Conservation (phyloP, 2,329 filamentous ascomycete species). For the Stagonosporopsis chrysanthemi region DNA sequence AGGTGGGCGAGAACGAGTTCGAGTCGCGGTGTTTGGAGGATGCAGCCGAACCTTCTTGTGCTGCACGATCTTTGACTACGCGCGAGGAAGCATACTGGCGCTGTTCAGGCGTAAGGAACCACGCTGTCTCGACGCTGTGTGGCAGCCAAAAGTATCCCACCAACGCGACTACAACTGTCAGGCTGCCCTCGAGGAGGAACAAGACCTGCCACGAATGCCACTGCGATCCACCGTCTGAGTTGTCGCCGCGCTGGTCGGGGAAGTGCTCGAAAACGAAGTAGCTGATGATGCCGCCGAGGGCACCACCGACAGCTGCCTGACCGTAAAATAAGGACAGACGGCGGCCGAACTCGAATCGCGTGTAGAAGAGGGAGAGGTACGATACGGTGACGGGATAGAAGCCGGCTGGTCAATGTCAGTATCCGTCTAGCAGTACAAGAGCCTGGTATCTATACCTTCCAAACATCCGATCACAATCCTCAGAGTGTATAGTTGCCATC, state of each 20-base stretch:
- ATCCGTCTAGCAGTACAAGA: neutral
- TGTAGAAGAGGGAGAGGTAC: slow-evolving; percentile 67
- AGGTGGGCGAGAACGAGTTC: slow-evolving; percentile 17
- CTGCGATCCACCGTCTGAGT: slow-evolving; percentile 4
- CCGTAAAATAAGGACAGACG: slow-evolving; percentile 65
- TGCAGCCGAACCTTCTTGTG: slow-evolving; percentile 27
- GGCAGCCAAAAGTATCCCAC: slow-evolving; percentile 61
- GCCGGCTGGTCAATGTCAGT: slow-evolving; percentile 53
- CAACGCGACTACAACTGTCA: slow-evolving; percentile 57
- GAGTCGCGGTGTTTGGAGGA: slow-evolving; percentile 21
- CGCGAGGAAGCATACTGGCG: slow-evolving; percentile 57
- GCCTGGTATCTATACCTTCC: slow-evolving; percentile 47
- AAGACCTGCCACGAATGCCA: slow-evolving; percentile 62
- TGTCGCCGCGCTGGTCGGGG: slow-evolving; percentile 28
- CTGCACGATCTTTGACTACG: slow-evolving; percentile 50
- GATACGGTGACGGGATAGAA: slow-evolving; percentile 67
- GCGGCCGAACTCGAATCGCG: slow-evolving; percentile 63
- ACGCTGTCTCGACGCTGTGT: slow-evolving; percentile 58
- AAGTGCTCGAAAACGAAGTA: slow-evolving; percentile 59
- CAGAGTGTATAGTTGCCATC: slow-evolving; percentile 58
- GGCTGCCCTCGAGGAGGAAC: slow-evolving; percentile 58
- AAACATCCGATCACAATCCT: slow-evolving; percentile 57
- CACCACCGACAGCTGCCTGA: slow-evolving; percentile 63
- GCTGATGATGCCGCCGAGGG: slow-evolving; percentile 63
- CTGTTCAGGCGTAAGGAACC: slow-evolving; percentile 59